These are phyloP conservation scores for Mortierella sp. DNA, from an alignment of 371 early-diverging fungal species.

Conservation along the genomic window DNA sequence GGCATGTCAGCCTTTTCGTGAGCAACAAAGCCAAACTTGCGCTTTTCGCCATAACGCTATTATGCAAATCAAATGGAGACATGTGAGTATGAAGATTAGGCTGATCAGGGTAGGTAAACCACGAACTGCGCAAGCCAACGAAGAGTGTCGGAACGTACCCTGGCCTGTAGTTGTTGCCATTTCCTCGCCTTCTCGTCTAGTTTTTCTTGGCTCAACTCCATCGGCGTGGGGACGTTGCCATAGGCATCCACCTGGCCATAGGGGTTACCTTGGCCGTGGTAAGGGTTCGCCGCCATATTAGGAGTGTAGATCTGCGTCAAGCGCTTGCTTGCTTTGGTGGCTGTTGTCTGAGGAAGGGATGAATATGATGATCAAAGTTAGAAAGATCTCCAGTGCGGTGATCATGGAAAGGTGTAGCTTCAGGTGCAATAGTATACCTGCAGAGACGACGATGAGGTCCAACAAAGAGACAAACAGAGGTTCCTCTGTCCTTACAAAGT, in stretches of 20 bases:
- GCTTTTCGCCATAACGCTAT: constrained; percentile 88
- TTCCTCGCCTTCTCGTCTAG: constrained; percentile 82
- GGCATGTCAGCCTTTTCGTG: constrained; percentile 95
- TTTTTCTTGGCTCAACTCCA: constrained; percentile 63
- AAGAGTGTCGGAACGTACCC: constrained; percentile 41
- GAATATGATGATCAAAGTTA: background rate
- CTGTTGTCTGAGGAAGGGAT: constrained; percentile 2
- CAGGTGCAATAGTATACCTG: no score
- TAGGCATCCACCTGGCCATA: constrained; percentile 38
- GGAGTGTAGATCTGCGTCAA: constrained; percentile 5
- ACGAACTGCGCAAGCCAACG: background rate
- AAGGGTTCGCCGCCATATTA: constrained; percentile 46
- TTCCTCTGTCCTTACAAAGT: background rate
- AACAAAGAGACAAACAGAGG: constrained; percentile 3
- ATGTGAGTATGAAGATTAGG: no score
- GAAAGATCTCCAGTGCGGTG: background rate
- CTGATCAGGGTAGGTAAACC: no score
- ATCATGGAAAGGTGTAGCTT: no score
- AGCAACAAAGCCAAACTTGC: constrained; percentile 86
- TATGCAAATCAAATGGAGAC: background rate
- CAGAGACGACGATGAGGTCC: constrained; percentile 12
- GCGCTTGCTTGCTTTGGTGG: constrained; percentile 9
- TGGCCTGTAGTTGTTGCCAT: constrained; percentile 92
- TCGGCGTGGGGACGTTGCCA: constrained; percentile 37
- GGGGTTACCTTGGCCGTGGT: constrained; percentile 32